Base-by-base conservation (phyloP, 306 rosid species). In the Chamaecrista fasciculata region DNA sequence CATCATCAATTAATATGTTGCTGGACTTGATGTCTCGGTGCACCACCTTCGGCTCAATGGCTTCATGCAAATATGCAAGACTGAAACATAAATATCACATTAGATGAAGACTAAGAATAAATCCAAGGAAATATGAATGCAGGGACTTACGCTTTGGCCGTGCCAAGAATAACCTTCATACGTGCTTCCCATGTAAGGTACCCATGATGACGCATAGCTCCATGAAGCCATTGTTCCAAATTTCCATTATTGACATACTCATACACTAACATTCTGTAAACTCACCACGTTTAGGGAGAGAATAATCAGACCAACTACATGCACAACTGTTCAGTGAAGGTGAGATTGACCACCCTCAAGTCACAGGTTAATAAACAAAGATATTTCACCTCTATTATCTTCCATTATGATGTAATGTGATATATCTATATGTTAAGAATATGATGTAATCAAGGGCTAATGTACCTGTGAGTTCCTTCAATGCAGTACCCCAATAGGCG, bases 161-260 rank as follows among this genome's bases (percentile, higher is more conserved):
- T 93, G 79, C 98, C 98, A 21, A 90, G 86, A 74, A 93, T 85
- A 81, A 93, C 75, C 88, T 90, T 93, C 66, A 80, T 85, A 9
- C 98, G 93, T 15, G 98, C 97, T 77, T 93, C 97, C 98, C 98
- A 93, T 14, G 98, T 93, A 62, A 93, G 98, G 83, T 90, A 87
- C 37, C 90, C 96, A 78, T 93, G 92, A 66, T 90, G 93, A 48
- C 91, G 91, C 98, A 93, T 90, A 18, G 89, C 98, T 79, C 93
- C 97, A 71, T 93, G 98, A 67, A 93, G 93, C 98, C 98, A 93
- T 70, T 87, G 97, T 78, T 93, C 98, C 73, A 93, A 80, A 79
- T 90, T 93, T 84, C 98, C 98, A 82, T 87, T 93, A 76, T 86
- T 90, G 67, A 89, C 93, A 49, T 87, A 93, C 89, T 93, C 98